phyloP scores from a whole-genome alignment of 108 stramenopile genomes.

The Cyclotella kingstonii region DNA sequence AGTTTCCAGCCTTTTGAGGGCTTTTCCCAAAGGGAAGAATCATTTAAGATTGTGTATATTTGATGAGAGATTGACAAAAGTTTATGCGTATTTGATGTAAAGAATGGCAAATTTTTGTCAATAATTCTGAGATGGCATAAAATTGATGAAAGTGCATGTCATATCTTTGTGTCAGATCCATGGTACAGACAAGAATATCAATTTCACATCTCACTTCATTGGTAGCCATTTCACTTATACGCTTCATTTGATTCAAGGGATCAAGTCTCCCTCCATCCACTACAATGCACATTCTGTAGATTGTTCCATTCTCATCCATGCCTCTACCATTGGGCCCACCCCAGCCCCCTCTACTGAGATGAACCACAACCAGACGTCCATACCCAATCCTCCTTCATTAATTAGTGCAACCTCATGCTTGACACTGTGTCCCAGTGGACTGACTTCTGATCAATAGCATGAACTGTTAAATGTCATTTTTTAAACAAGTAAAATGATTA shows the following conservation, averaged over 20 bases:
- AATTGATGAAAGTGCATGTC: conserved; percentile 43
- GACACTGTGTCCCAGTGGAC: neutral
- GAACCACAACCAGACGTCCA: conserved; percentile 69
- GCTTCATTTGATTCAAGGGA: conserved; percentile 49
- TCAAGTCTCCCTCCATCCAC: conserved; percentile 54
- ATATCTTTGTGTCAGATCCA: conserved; percentile 59
- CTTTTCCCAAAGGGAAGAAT: too few species aligned
- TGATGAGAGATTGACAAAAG: too few species aligned
- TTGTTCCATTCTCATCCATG: conserved; percentile 8
- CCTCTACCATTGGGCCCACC: conserved; percentile 38
- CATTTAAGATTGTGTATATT: too few species aligned
- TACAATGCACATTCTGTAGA: conserved; percentile 39
- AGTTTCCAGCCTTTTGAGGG: too few species aligned
- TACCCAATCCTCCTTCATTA: conserved; percentile 69
- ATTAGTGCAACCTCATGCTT: conserved; percentile 52
- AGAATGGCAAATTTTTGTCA: too few species aligned
- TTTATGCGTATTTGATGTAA: too few species aligned
- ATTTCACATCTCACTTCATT: conserved; percentile 12
- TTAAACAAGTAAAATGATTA: too few species aligned
- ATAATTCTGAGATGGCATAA: too few species aligned
- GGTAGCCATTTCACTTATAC: conserved; percentile 12
- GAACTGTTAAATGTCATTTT: too few species aligned
- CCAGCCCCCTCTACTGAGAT: conserved; percentile 49
- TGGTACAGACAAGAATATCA: conserved; percentile 25
- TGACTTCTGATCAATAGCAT: too few species aligned